Conservation (phyloP, 2,329 filamentous ascomycete genomes). For the Eutypella sp. region DNA sequence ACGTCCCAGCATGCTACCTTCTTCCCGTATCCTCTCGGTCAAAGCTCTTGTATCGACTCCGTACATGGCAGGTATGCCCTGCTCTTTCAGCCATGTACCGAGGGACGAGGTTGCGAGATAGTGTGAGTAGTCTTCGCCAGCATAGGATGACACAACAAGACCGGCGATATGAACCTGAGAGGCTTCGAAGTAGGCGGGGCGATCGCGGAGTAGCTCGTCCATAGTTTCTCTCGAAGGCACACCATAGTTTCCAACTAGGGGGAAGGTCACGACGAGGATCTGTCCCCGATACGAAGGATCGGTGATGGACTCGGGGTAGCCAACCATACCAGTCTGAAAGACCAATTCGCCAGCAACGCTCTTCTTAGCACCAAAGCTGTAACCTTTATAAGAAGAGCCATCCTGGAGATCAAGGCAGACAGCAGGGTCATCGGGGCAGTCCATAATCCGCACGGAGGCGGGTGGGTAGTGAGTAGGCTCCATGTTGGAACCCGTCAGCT, state of each 20-base stretch:
- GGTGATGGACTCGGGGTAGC: conserved; percentile 90
- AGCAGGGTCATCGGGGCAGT: conserved; percentile 52
- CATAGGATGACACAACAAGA: conserved; percentile 84
- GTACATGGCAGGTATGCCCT: conserved; percentile 89
- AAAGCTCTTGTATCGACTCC: conserved; percentile 90
- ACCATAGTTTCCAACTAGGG: conserved; percentile 94
- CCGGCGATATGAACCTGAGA: conserved; percentile 90
- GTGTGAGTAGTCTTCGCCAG: conserved; percentile 93
- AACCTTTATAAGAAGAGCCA: conserved; percentile 85
- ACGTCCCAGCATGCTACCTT: conserved; percentile 94
- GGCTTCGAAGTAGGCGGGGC: conserved; percentile 92
- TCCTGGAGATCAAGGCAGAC: conserved; percentile 91
- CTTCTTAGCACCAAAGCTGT: conserved; percentile 93
- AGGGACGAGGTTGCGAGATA: conserved; percentile 86
- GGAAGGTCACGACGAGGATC: conserved; percentile 95
- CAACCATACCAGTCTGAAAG: conserved; percentile 99
- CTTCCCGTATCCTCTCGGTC: conserved; percentile 88
- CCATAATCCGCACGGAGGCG: conserved; percentile 55
- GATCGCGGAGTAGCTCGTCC: conserved; percentile 77
- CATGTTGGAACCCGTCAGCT: conserved; percentile 23
- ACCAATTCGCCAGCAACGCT: conserved; percentile 95
- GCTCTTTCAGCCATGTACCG: conserved; percentile 93
- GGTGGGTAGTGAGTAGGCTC: conserved; percentile 42
- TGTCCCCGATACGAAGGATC: conserved; percentile 87
- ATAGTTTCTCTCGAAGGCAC: conserved; percentile 82